Percentiles rank a stretch among this genome's conserved stretches.
Conservation (phyloP, 805 yeast genomes). For the Saccharomyces jurei region DNA sequence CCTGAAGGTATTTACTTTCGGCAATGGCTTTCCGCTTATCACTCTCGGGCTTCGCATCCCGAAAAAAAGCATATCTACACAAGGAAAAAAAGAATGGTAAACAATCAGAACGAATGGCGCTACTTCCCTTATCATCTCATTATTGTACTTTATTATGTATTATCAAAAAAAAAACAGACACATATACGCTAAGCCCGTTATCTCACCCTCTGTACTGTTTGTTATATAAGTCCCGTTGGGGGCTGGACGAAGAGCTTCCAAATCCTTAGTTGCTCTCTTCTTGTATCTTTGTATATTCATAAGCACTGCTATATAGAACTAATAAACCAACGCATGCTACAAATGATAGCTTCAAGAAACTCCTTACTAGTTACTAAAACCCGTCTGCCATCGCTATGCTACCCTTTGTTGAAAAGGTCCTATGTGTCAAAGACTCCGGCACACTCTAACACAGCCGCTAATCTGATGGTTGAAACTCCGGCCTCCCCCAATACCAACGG, state of each 20-base stretch:
- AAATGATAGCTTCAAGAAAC: not conserved
- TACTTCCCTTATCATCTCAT: conserved; percentile 1
- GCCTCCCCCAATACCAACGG: not conserved
- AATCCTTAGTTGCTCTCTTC: not conserved
- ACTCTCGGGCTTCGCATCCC: conserved; percentile 5
- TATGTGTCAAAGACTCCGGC: not conserved
- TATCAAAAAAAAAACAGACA: not conserved
- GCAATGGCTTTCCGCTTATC: conserved; percentile 1
- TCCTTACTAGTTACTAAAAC: not conserved
- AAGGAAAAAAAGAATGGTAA: not conserved
- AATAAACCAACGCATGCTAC: not conserved
- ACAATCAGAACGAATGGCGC: not conserved
- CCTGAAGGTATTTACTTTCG: not conserved
- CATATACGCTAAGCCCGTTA: not conserved
- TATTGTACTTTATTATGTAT: not conserved
- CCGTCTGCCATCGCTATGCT: conserved; percentile 5
- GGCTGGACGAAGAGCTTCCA: not conserved
- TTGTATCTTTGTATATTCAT: not conserved
- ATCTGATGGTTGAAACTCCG: conserved; percentile 7
- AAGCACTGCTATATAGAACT: not conserved
- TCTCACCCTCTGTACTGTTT: not conserved
- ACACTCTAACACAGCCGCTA: not conserved
- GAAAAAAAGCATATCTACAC: conserved; percentile 5
- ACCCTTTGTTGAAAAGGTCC: conserved; percentile 2
- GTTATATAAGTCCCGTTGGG: not conserved